Evolutionary conservation across 179 eudicot species (phyloP).

Genomic region (Nepenthes alata): DNA sequence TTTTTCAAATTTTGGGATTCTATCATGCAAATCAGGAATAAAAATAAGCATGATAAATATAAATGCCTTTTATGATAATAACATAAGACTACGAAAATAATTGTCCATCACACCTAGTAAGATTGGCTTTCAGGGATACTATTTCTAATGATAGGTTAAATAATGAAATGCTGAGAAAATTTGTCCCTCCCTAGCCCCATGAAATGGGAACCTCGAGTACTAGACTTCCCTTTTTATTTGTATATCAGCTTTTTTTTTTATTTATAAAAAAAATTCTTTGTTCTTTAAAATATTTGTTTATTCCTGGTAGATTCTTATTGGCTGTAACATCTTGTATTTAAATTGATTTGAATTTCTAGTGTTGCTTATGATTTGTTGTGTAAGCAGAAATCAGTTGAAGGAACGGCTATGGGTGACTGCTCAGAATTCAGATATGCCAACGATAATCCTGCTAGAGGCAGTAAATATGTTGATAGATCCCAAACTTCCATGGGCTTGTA

Average conservation of each 20-base stretch:
- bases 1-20: too few species aligned
- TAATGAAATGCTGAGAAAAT: not conserved
- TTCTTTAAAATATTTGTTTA: not conserved
- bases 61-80: too few species aligned
- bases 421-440: slow-evolving; percentile 26
- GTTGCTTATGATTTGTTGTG: slow-evolving; percentile 3
- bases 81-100: too few species aligned
- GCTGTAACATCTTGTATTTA: not conserved
- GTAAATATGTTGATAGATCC: slow-evolving; percentile 53
- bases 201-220: too few species aligned
- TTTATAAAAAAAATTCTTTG: not conserved
- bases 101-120: too few species aligned
- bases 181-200: not conserved
- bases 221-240: too few species aligned
- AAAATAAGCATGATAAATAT: too few species aligned
- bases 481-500: slow-evolving; percentile 87
- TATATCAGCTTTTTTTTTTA: not conserved
- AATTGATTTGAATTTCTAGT: not conserved
- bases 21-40: too few species aligned
- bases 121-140: too few species aligned
- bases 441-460: slow-evolving; percentile 48
- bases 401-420: slow-evolving; percentile 36
- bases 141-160: not conserved
- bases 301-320: not conserved
- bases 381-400: slow-evolving; percentile 46